These are phyloP conservation scores for Puccinia sorghi DNA, from an alignment of 1,284 basidiomycete genomes.

Conservation along the genomic window DNA sequence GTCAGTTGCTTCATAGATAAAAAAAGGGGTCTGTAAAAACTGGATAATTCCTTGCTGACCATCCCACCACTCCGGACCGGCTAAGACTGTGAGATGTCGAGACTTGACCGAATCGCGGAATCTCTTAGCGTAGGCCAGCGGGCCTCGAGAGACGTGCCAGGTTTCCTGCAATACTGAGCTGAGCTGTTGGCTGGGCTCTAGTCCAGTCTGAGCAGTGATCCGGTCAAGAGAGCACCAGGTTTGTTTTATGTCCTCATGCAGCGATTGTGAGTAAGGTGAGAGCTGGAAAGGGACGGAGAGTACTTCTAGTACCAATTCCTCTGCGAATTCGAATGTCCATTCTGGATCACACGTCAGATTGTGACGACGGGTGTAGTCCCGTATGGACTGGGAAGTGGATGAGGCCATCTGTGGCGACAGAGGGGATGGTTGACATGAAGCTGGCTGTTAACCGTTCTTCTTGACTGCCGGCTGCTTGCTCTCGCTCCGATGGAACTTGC, in stretches of 20 bases:
- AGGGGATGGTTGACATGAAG: too few species aligned
- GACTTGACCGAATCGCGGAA: constrained; percentile 6
- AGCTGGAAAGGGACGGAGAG: neutral
- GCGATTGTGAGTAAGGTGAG: constrained; percentile 4
- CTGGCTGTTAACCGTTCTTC: too few species aligned
- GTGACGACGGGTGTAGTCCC: constrained; percentile 11
- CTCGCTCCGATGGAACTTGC: too few species aligned
- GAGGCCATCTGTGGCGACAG: neutral
- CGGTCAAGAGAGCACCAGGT: constrained; percentile 2
- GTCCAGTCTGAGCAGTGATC: constrained; percentile 10
- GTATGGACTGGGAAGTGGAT: constrained; percentile 6
- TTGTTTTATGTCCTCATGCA: constrained; percentile 21
- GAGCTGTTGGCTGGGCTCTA: neutral
- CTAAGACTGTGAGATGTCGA: neutral
- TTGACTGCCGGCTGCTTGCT: too few species aligned
- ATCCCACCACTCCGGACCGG: constrained; percentile 19
- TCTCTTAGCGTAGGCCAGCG: neutral
- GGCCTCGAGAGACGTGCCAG: constrained; percentile 16
- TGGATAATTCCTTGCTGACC: constrained; percentile 3
- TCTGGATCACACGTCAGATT: constrained; percentile 29
- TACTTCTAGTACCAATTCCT: constrained; percentile 19
- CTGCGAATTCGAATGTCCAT: constrained; percentile 42
- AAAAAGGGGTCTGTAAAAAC: neutral
- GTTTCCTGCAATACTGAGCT: neutral
- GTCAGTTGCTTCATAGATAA: too few species aligned